Evolutionary conservation across 2,329 filamentous ascomycete species (phyloP).

Genomic region (Setomelanomma holmii): DNA sequence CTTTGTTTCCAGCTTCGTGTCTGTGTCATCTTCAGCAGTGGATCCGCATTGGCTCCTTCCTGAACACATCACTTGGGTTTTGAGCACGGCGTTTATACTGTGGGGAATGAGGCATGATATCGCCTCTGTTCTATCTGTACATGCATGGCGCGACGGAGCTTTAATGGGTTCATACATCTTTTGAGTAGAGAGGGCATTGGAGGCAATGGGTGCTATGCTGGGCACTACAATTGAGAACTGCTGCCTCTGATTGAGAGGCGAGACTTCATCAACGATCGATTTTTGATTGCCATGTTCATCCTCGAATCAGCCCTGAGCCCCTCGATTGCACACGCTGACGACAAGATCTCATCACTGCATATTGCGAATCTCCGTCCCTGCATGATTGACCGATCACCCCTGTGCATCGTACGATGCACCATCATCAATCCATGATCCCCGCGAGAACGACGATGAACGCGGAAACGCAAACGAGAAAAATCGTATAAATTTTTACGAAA

Average conservation of each 20-base stretch:
- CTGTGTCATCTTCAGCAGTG: constrained; percentile 7
- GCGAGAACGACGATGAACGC: neutral
- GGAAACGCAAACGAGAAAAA: neutral
- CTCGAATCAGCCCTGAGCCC: neutral
- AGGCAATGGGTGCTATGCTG: neutral
- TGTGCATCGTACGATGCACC: neutral
- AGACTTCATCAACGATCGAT: neutral
- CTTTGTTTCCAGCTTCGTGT: constrained; percentile 9
- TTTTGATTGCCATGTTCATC: neutral
- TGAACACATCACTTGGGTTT: constrained; percentile 4
- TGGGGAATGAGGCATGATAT: constrained; percentile 1
- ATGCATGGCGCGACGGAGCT: constrained; percentile 5
- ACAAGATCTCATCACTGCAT: neutral
- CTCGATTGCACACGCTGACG: neutral
- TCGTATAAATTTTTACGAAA: neutral
- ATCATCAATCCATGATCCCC: too few species aligned
- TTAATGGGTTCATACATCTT: neutral
- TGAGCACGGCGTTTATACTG: constrained; percentile 5
- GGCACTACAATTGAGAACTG: neutral
- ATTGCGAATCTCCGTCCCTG: neutral
- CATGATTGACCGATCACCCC: neutral
- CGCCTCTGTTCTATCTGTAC: constrained; percentile 1
- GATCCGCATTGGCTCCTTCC: neutral
- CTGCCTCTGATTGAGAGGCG: neutral
- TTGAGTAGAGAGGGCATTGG: neutral